A percentile compares a stretch with the other conserved stretches of the same genome.
phyloP scores from a whole-genome alignment of 2,329 filamentous ascomycete species.

The Fusarium kyushuense region DNA sequence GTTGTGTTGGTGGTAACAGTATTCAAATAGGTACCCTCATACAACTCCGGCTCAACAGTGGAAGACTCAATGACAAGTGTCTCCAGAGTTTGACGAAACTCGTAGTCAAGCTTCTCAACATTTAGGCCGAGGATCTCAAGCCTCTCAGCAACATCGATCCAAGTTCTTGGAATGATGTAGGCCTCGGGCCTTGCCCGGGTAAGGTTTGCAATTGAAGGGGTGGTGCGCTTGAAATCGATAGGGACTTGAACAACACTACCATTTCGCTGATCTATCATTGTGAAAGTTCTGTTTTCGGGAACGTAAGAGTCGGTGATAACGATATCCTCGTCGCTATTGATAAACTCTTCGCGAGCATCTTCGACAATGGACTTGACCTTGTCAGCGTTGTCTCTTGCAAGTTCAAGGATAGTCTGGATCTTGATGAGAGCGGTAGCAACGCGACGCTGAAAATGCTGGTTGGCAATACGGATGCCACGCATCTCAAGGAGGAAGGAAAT shows the following conservation, averaged over 20 bases:
- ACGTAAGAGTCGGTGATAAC: conserved; percentile 4
- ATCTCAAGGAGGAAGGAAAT: conserved; percentile 18
- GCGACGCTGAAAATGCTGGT: conserved; percentile 27
- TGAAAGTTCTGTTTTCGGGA: conserved; percentile 8
- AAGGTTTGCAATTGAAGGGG: conserved; percentile 12
- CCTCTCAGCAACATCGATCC: conserved; percentile 1
- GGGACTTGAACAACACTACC: conserved; percentile 12
- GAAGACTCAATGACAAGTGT: conserved; percentile 9
- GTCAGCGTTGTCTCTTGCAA: background rate
- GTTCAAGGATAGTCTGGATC: conserved; percentile 19
- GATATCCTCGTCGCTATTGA: conserved; percentile 18
- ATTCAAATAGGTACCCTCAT: conserved; percentile 21
- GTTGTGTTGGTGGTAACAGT: conserved; percentile 18
- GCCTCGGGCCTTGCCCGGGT: conserved; percentile 10
- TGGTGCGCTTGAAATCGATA: conserved; percentile 16
- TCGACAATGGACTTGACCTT: conserved; percentile 16
- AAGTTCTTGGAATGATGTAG: conserved; percentile 16
- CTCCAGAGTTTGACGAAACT: conserved; percentile 1
- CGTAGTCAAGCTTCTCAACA: conserved; percentile 9
- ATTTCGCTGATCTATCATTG: conserved; percentile 11
- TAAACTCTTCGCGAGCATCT: conserved; percentile 3
- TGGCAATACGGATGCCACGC: conserved; percentile 12
- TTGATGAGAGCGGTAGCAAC: conserved; percentile 15
- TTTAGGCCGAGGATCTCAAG: conserved; percentile 2
- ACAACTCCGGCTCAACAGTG: background rate